Evolutionary conservation across 2,329 filamentous ascomycete genomes (phyloP), one percentile per base, ranked within the genome.

Genomic region (Chaetoscypha palmicola): DNA sequence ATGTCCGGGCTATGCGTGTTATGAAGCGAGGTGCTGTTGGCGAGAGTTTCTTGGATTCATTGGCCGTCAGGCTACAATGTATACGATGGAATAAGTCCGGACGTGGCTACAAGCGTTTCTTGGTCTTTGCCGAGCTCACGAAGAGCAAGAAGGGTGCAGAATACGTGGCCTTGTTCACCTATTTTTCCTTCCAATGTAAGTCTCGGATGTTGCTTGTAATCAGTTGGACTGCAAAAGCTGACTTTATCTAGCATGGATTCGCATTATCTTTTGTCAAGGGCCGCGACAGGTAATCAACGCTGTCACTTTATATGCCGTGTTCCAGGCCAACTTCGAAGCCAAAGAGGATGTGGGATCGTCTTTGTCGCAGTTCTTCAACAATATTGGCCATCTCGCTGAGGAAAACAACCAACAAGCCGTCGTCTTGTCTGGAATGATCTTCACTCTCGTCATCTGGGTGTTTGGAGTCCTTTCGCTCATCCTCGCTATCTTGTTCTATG

Each of bases 211-310:
- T n/a, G n/a, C n/a, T n/a, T n/a, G n/a, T n/a, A n/a, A 7, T 16
- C 1, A 11, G 8, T 16, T 8, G 23, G 10, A 14, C 16, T 9
- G n/a, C 19, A 34, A 21, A 24, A 16, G 37, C 51, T 56, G 43
- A 59, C 44, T 20, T 14, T 17, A 11, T n/a, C 1, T 40, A 88
- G 86, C 85, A 32, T 95, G 90, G 77, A 77, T 97, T 58, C 85
- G 91, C 53, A 81, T 94, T 47, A 73, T 97, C 38, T 72, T 97
- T 49, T 94, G 91, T 55, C 90, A 94, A 61, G 92, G 89, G 0
- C 92, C 92, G 17, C 86, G 92, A 52, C 88, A 95, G 62, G 86
- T 83, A 38, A 77, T 97, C 64, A 98, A 98, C 58, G 89, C 80
- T 16, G 71, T 96, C 52, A 96, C 91, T 0, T 72, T 97, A 8